Evolutionary conservation across 2,329 filamentous ascomycete species (phyloP).

Genomic region (Thermochaetoides dissita): DNA sequence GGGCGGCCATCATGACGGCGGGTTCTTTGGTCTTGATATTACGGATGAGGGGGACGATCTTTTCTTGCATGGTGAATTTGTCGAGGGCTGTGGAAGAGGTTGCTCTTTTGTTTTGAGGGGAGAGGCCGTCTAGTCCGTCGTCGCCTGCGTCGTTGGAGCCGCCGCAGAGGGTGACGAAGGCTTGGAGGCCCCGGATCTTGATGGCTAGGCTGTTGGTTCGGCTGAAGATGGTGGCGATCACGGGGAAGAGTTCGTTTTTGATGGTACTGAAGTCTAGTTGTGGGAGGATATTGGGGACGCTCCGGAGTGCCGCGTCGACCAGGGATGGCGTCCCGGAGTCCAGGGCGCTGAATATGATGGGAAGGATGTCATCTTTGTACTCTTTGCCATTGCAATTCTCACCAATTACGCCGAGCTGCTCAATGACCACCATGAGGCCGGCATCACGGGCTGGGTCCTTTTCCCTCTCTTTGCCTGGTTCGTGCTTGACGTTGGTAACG

Average conservation of each 20-base stretch:
- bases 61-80: constrained; percentile 97
- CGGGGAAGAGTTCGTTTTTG: constrained; percentile 91
- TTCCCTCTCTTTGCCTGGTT: constrained; percentile 34
- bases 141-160: constrained; percentile 42
- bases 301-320: constrained; percentile 71
- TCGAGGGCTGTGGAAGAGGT: constrained; percentile 69
- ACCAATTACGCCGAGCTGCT: constrained; percentile 63
- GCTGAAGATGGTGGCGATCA: constrained; percentile 79
- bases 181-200: constrained; percentile 82
- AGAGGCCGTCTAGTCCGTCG: constrained; percentile 66
- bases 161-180: constrained; percentile 80
- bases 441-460: constrained; percentile 75
- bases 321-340: constrained; percentile 82
- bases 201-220: constrained; percentile 88
- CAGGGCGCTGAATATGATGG: constrained; percentile 68
- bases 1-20: constrained; percentile 86
- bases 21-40: constrained; percentile 97
- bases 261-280: constrained; percentile 92
- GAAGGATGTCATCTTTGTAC: constrained; percentile 88
- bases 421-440: constrained; percentile 78
- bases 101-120: constrained; percentile 43
- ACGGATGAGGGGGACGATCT: constrained; percentile 79
- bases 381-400: constrained; percentile 79
- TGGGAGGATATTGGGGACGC: constrained; percentile 66
- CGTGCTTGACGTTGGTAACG: constrained; percentile 42